Conservation (phyloP, 768 basidiomycete genomes). For the Suillus fuscotomentosus region DNA sequence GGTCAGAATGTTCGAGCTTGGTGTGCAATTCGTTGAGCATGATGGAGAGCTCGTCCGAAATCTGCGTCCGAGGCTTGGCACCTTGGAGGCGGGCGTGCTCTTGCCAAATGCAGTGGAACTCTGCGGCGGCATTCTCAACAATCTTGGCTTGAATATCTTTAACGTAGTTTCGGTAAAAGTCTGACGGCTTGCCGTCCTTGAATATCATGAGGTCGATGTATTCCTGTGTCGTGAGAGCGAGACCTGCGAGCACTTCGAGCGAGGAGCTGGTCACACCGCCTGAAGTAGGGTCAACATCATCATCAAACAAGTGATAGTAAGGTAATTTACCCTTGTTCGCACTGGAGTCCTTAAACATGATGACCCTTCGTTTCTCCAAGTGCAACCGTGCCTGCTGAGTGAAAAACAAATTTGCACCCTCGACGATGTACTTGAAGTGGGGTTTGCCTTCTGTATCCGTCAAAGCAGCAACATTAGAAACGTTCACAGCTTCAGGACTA, state of each 20-base stretch:
- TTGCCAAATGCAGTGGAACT: constrained; percentile 91
- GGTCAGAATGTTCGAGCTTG: constrained; percentile 84
- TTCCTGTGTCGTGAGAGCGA: constrained; percentile 86
- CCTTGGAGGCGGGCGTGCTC: constrained; percentile 84
- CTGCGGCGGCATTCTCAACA: constrained; percentile 84
- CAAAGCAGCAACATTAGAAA: constrained; percentile 89
- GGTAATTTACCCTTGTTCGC: constrained; percentile 79
- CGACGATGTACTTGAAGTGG: constrained; percentile 95
- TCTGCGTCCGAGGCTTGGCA: constrained; percentile 79
- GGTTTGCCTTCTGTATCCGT: constrained; percentile 93
- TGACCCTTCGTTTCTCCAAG: constrained; percentile 92
- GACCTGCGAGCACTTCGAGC: constrained; percentile 95
- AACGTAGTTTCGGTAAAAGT: constrained; percentile 91
- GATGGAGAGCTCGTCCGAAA: constrained; percentile 93
- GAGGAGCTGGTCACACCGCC: constrained; percentile 96
- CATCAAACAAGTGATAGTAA: neutral
- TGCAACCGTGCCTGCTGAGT: constrained; percentile 92
- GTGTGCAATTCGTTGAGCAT: constrained; percentile 89
- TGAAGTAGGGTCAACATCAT: constrained; percentile 22
- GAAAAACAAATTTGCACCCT: constrained; percentile 96
- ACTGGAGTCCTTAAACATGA: constrained; percentile 93
- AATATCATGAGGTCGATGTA: constrained; percentile 92
- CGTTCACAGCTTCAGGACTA: constrained; percentile 92
- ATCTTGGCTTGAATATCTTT: constrained; percentile 91
- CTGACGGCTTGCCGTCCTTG: constrained; percentile 82